These are phyloP conservation scores for Cryptomeria japonica DNA, from an alignment of 75 land plant genomes.

Conservation along the genomic window DNA sequence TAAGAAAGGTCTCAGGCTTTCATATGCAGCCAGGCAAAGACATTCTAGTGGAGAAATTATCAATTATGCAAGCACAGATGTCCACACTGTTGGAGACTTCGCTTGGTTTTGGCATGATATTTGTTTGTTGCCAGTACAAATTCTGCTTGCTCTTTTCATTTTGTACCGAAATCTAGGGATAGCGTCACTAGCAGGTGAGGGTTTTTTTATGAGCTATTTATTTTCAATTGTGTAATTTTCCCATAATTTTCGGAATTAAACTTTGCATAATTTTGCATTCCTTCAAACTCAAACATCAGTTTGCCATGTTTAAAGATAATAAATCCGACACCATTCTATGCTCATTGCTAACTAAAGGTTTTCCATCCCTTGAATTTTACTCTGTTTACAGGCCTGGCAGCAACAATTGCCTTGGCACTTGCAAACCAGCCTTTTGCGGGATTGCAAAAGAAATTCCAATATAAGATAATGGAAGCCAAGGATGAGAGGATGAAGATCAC, in stretches of 20 bases:
- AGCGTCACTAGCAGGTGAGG: slow-evolving; percentile 44
- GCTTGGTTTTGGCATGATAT: slow-evolving; percentile 70
- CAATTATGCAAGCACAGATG: slow-evolving; percentile 79
- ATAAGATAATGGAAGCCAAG: slow-evolving; percentile 63
- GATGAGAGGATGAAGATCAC: slow-evolving; percentile 62
- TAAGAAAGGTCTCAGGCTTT: slow-evolving; percentile 64
- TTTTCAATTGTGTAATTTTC: too few relatives aligned
- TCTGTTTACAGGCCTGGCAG: slow-evolving; percentile 36
- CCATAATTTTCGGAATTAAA: too few relatives aligned
- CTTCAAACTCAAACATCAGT: too few relatives aligned
- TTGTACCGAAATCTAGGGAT: slow-evolving; percentile 47
- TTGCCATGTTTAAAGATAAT: too few relatives aligned
- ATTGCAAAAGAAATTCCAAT: slow-evolving; percentile 59
- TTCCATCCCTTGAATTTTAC: not conserved
- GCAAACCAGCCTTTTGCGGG: slow-evolving; percentile 56
- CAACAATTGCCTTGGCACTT: slow-evolving; percentile 33
- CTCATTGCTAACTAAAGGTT: not conserved
- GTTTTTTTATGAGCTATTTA: not conserved
- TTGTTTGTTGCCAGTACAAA: slow-evolving; percentile 59
- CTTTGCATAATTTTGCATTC: too few relatives aligned
- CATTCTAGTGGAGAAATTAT: slow-evolving; percentile 75
- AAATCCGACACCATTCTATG: too few relatives aligned
- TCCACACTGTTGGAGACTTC: slow-evolving; percentile 69
- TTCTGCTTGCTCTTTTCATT: slow-evolving; percentile 50
- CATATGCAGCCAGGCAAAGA: slow-evolving; percentile 40